Conservation (phyloP, 768 basidiomycete genomes). For the Rhodotorula toruloides region DNA sequence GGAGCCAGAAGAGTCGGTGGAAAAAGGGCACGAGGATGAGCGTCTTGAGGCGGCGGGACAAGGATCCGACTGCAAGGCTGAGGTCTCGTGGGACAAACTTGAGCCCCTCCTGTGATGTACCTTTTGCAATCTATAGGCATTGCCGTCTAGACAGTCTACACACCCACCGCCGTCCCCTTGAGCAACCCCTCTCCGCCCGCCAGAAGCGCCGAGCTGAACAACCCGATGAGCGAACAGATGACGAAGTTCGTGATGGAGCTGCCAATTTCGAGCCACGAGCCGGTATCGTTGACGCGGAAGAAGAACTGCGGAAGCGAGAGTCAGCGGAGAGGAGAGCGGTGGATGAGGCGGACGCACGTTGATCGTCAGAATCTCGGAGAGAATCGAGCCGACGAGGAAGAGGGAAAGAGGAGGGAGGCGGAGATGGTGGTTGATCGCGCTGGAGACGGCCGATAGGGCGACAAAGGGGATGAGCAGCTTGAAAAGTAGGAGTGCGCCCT, state of each 20-base stretch:
- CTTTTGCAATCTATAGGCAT: too few species aligned
- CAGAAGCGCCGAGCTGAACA: slow-evolving; percentile 74
- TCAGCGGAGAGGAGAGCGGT: slow-evolving; percentile 19
- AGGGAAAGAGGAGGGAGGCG: slow-evolving; percentile 72
- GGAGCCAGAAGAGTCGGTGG: too few species aligned
- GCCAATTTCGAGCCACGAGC: slow-evolving; percentile 85
- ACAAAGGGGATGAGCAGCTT: slow-evolving; percentile 78
- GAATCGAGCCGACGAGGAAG: slow-evolving; percentile 66
- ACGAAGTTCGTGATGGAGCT: slow-evolving; percentile 83
- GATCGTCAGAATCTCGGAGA: slow-evolving; percentile 60
- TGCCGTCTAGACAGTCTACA: background rate
- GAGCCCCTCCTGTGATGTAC: too few species aligned
- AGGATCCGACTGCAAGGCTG: too few species aligned
- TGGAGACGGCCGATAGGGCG: slow-evolving; percentile 65
- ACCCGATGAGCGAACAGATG: slow-evolving; percentile 68
- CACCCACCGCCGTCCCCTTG: background rate
- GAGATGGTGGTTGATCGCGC: slow-evolving; percentile 62
- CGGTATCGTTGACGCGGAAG: slow-evolving; percentile 69
- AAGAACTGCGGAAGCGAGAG: slow-evolving; percentile 54
- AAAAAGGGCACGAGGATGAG: too few species aligned
- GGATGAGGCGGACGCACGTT: slow-evolving; percentile 15
- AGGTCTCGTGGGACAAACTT: too few species aligned
- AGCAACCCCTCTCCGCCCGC: slow-evolving; percentile 56
- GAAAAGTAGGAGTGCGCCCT: slow-evolving; percentile 54
- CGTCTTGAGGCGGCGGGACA: too few species aligned